phyloP scores from a whole-genome alignment of 495 filamentous ascomycete species.

The Aspergillus sparsus region DNA sequence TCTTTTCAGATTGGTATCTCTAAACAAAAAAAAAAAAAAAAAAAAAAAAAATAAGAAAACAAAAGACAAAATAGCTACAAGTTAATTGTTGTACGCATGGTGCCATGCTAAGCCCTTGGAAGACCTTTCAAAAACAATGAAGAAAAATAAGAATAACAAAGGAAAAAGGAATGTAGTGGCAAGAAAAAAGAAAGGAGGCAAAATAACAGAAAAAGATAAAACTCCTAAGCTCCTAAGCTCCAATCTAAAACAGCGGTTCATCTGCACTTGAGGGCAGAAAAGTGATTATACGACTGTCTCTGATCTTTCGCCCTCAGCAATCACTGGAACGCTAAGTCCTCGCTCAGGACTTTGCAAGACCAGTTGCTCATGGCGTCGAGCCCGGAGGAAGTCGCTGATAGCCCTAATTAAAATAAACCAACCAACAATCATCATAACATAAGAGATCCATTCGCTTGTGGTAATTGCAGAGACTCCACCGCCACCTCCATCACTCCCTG shows the following conservation, averaged over 20 bases:
- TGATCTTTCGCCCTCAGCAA: constrained; percentile 81
- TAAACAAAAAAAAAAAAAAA: constrained; percentile 24
- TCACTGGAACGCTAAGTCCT: constrained; percentile 80
- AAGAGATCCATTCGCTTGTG: constrained; percentile 86
- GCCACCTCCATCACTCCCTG: constrained; percentile 40
- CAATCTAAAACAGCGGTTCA: constrained; percentile 6
- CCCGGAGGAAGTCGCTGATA: constrained; percentile 83
- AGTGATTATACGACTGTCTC: constrained; percentile 75
- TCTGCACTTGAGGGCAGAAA: constrained; percentile 11
- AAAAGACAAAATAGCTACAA: constrained; percentile 17
- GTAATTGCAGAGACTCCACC: constrained; percentile 52
- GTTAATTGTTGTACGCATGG: constrained; percentile 7
- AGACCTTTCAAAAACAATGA: constrained; percentile 9
- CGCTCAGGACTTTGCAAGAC: constrained; percentile 93
- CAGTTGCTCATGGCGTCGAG: constrained; percentile 85
- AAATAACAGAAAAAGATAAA: constrained; percentile 22
- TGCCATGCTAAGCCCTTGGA: constrained; percentile 13
- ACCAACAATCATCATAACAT: constrained; percentile 92
- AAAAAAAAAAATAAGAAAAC: constrained; percentile 12
- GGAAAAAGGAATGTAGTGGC: constrained; percentile 1
- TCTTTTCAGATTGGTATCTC: constrained; percentile 42
- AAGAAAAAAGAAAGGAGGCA: constrained; percentile 19
- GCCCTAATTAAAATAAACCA: constrained; percentile 96
- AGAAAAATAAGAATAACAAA: no score
- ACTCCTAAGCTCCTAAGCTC: constrained; percentile 27